These are phyloP conservation scores for Wallemia mellicola DNA, from an alignment of 1,284 basidiomycete genomes.

Conservation along the genomic window DNA sequence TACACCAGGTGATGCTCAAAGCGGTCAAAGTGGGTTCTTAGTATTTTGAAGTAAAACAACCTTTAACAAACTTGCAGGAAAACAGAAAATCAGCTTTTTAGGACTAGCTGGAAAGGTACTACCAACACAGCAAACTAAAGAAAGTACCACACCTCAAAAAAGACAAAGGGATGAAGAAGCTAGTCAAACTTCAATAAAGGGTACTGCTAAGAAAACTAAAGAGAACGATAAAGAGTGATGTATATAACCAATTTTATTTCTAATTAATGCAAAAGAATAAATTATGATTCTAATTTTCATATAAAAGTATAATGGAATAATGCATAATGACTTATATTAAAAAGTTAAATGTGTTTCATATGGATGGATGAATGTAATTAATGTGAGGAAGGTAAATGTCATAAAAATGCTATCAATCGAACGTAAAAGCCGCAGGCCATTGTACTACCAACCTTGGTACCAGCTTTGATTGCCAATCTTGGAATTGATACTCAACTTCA, in stretches of 20 bases:
- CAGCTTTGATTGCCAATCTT: background rate
- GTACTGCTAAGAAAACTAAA: background rate
- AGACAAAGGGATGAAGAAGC: background rate
- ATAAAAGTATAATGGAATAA: too few relatives aligned
- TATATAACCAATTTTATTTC: background rate
- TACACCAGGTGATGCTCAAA: background rate
- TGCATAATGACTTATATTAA: too few relatives aligned
- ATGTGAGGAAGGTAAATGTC: too few relatives aligned
- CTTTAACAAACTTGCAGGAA: background rate
- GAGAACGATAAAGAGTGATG: background rate
- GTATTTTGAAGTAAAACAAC: background rate
- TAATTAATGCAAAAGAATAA: background rate
- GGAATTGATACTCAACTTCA: background rate
- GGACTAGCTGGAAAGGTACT: background rate
- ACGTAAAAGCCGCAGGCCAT: background rate
- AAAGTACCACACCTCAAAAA: background rate
- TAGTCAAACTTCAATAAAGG: background rate
- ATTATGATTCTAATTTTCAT: too few relatives aligned
- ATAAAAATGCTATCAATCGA: background rate
- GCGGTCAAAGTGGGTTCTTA: background rate
- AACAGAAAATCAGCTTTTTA: background rate
- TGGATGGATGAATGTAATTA: too few relatives aligned
- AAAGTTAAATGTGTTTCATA: too few relatives aligned
- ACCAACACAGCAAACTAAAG: background rate
- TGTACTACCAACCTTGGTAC: background rate